These are phyloP conservation scores for Rubia tinctorum DNA, from an alignment of 305 asterid species.

Conservation along the genomic window DNA sequence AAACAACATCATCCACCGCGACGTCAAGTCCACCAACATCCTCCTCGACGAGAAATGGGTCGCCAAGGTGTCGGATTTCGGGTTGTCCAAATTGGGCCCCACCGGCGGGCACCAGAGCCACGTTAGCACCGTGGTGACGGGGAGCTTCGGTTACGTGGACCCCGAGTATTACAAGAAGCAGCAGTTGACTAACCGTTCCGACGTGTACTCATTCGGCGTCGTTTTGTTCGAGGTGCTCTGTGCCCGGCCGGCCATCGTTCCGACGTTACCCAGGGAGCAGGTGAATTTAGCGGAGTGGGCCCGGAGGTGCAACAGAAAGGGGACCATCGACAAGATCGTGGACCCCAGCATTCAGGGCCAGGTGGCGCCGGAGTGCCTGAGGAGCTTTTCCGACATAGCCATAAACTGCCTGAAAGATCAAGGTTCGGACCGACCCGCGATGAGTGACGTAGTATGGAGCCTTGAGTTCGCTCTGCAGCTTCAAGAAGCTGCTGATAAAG, in stretches of 20 bases:
- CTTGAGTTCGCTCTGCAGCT: slow-evolving; percentile 51
- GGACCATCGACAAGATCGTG: slow-evolving; percentile 36
- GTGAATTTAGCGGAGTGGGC: slow-evolving; percentile 58
- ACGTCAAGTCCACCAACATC: slow-evolving; percentile 67
- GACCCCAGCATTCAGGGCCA: slow-evolving; percentile 42
- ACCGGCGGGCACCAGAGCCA: slow-evolving; percentile 30
- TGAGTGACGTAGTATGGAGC: slow-evolving; percentile 57
- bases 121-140: slow-evolving; percentile 66
- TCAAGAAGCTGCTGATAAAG: slow-evolving; percentile 42
- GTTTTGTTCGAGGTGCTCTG: slow-evolving; percentile 56
- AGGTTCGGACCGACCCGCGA: slow-evolving; percentile 45
- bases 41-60: slow-evolving; percentile 56
- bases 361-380: slow-evolving; percentile 46
- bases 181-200: slow-evolving; percentile 54
- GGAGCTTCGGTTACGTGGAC: slow-evolving; percentile 55
- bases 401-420: slow-evolving; percentile 36
- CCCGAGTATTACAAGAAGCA: slow-evolving; percentile 53
- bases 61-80: slow-evolving; percentile 67
- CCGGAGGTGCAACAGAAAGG: slow-evolving; percentile 25
- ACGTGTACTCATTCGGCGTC: slow-evolving; percentile 66
- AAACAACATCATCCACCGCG: slow-evolving; percentile 53
- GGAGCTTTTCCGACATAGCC: slow-evolving; percentile 40
- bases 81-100: slow-evolving; percentile 60
- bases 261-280: slow-evolving; percentile 28
- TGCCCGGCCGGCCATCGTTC: slow-evolving; percentile 35